Evolutionary conservation across 2,329 filamentous ascomycete species (phyloP).

Genomic region (Pyricularia sp.): DNA sequence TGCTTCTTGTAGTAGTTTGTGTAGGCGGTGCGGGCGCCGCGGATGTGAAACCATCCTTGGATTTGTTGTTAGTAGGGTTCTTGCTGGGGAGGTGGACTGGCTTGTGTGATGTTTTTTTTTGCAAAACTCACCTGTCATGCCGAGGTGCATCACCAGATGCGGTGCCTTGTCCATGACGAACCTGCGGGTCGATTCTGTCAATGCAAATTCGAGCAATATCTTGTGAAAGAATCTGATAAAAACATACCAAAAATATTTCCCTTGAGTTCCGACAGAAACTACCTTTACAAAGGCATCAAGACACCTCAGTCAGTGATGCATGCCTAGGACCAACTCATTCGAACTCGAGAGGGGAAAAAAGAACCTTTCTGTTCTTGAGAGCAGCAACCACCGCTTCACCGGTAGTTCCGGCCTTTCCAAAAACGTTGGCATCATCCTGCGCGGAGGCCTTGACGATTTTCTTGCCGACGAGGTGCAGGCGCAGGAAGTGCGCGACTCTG

Average conservation of each 20-base stretch:
- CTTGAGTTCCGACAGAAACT: constrained; percentile 66
- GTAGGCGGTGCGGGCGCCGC: constrained; percentile 66
- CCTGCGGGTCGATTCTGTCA: constrained; percentile 10
- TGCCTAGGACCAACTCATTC: neutral
- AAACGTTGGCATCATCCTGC: constrained; percentile 75
- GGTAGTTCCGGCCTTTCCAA: constrained; percentile 81
- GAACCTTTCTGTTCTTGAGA: constrained; percentile 60
- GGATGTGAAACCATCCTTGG: constrained; percentile 76
- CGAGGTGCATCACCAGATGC: constrained; percentile 84
- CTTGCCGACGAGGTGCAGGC: constrained; percentile 75
- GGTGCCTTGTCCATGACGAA: constrained; percentile 63
- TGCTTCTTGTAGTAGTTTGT: constrained; percentile 73
- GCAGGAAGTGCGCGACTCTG: constrained; percentile 77
- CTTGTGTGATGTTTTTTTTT: too few species aligned
- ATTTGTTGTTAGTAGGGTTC: neutral
- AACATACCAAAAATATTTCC: constrained; percentile 85
- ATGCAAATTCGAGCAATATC: too few species aligned
- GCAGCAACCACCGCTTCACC: constrained; percentile 65
- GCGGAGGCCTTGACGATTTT: constrained; percentile 61
- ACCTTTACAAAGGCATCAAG: constrained; percentile 28
- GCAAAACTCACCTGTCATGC: constrained; percentile 47
- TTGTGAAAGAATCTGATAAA: too few species aligned
- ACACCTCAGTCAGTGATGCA: neutral
- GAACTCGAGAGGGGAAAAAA: constrained; percentile 9
- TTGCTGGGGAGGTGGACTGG: neutral